Base-by-base conservation (phyloP, 768 basidiomycete genomes). In the Floccularia luteovirens region DNA sequence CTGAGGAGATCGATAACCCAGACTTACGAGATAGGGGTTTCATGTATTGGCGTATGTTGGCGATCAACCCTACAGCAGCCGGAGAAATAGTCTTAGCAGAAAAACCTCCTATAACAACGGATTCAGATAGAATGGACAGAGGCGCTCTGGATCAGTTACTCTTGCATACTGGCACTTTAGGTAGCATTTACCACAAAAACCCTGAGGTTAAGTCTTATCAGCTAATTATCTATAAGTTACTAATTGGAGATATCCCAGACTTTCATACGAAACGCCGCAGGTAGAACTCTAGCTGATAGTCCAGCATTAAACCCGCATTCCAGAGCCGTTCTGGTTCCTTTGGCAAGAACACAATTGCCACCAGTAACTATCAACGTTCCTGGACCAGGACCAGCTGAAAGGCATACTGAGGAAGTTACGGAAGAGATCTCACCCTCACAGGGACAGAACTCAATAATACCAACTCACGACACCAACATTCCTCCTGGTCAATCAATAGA, bases 31-130 rank as follows among this genome's bases (percentile, higher is more conserved):
- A 99, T 60, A 72, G 96, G 45, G 96, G 96, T 2, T 98, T 93
- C 67, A 98, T 99, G 87, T 99, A 98, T 63, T 99, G 96, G 96
- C 81, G 96, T 27, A 73, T 99, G 64, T 74, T 98, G 32, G 93
- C 94, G 6, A 83, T 91, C 52, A 91, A 96, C 55, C 91, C 93
- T 1, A 65, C 81, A 5, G 82, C 83, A 0, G 93, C 96, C 5
- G 77, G 82, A 27, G 85, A 90, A 48, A 85, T 98, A 46, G 93
- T 98, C 24, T 70, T 98, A 14, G 73, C 89, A 12, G 90, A 92
- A 50, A 96, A 96, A 53, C 96, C 96, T 22, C 72, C 91, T 2
- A 98, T 99, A 48, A 93, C 91, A n/a, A 98, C 90, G 2, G 94
- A 98, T 57, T 90, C 92, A 3, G 96, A 99, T 54, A 70, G 90